Conservation (phyloP, 2,329 filamentous ascomycete genomes). For the Cytospora leucostoma region DNA sequence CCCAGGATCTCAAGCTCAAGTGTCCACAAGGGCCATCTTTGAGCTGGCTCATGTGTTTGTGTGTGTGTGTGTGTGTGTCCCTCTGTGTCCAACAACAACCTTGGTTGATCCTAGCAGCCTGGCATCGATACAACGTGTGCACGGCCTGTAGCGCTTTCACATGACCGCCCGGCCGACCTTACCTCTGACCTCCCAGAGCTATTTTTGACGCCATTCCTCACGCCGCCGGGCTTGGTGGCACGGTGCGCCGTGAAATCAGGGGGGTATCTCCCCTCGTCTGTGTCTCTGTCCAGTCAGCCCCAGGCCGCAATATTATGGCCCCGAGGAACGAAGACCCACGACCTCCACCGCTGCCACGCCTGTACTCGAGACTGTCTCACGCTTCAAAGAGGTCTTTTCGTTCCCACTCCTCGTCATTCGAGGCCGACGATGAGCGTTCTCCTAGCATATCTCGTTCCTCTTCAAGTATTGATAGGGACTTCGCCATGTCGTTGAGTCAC, state of each 20-base stretch:
- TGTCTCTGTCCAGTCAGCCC: slow-evolving; percentile 27
- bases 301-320: slow-evolving; percentile 35
- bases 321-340: slow-evolving; percentile 40
- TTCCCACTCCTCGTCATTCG: slow-evolving; percentile 64
- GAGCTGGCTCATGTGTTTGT: not conserved
- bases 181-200: not conserved
- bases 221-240: slow-evolving; percentile 6
- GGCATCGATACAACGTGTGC: not conserved
- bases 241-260: slow-evolving; percentile 2
- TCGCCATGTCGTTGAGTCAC: slow-evolving; percentile 18
- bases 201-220: not conserved
- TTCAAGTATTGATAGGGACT: slow-evolving; percentile 20
- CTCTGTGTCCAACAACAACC: not conserved
- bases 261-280: not conserved
- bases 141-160: not conserved
- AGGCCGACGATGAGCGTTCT: slow-evolving; percentile 70
- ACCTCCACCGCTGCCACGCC: slow-evolving; percentile 47
- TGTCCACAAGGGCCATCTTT: not conserved
- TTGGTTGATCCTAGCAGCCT: not conserved
- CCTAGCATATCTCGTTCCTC: slow-evolving; percentile 36
- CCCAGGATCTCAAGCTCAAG: too few species aligned
- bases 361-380: slow-evolving; percentile 52
- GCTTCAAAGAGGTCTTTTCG: slow-evolving; percentile 57
- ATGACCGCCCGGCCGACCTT: not conserved
- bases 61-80: too few species aligned